These are phyloP conservation scores for Luffa acutangula DNA, from an alignment of 306 rosid species.

Conservation along the genomic window DNA sequence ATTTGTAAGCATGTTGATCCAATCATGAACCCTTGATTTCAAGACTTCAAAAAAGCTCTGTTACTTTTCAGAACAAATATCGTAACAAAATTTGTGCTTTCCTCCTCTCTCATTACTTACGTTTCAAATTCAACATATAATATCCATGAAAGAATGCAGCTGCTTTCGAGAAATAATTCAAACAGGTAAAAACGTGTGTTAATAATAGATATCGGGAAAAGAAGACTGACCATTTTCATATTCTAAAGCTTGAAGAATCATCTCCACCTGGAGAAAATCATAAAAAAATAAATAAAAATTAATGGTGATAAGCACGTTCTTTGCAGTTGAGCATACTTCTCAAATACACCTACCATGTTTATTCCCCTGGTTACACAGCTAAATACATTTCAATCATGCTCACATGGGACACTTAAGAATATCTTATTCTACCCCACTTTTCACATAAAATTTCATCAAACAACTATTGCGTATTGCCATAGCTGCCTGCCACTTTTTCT, in stretches of 20 bases:
- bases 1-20: background rate
- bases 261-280: constrained; percentile 49
- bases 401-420: background rate
- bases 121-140: background rate
- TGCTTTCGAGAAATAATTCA: background rate
- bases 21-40: background rate
- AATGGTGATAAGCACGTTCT: background rate
- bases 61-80: background rate
- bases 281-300: background rate
- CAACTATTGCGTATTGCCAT: background rate
- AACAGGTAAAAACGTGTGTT: background rate
- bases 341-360: background rate
- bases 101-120: background rate
- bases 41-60: background rate
- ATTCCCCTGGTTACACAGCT: background rate
- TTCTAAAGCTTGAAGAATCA: constrained; percentile 90
- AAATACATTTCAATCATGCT: background rate
- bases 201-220: background rate
- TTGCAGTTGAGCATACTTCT: background rate
- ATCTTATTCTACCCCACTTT: background rate
- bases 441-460: background rate
- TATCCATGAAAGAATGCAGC: background rate
- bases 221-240: constrained; percentile 59
- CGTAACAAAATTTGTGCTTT: background rate
- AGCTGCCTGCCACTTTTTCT: background rate